Evolutionary conservation across 106 monocot genomes (phyloP), one percentile per base, ranked within the genome.

Genomic region (Iris macrosiphon): DNA sequence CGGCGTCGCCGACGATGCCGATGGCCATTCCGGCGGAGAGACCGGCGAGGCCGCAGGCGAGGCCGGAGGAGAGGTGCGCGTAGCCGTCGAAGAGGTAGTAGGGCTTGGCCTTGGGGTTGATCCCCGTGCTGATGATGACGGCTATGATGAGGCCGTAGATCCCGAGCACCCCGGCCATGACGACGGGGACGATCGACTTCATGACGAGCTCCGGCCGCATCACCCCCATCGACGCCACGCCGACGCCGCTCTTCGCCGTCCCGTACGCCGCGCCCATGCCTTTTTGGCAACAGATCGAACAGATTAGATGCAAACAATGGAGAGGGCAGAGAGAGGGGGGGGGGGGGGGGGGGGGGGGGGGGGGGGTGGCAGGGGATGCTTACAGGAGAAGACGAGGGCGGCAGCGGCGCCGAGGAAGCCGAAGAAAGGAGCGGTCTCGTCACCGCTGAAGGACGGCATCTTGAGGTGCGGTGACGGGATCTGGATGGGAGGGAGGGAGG

Each of bases 311-410:
- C 29, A 4, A 24, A 18, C 24, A 14, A 14, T 29, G 0, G 4
- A 28, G n/a, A 49, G n/a, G 4, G 49, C 26, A 20, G 47, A n/a
- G n/a, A n/a, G n/a, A n/a, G n/a, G 55, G 18, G 34, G 7, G 34
- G 2, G 1, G 68, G 57, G 24, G 69, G 51, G n/a, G 64, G n/a
- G n/a, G n/a, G n/a, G n/a, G n/a, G n/a, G 20, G n/a, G 1, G 39
- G 15, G 2, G 11, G 39, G 15, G 39, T 12, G 44, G 7, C n/a
- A 28, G 21, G 31, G 14, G 20, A n/a, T 10, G 40, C 15, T 52
- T 64, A 81, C 80, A 81, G 25, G 80, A 81, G 75, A 81, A 81
- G 50, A 81, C 75, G 59, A 81, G 80, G 31, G 80, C 80, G 4
- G 80, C 66, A 7, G 80, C 80, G 52, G 75, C 80, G 39, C 80